Evolutionary conservation across 1,284 basidiomycete species (phyloP), one percentile per base, ranked within the genome.

Genomic region (Pseudozyma sp.): DNA sequence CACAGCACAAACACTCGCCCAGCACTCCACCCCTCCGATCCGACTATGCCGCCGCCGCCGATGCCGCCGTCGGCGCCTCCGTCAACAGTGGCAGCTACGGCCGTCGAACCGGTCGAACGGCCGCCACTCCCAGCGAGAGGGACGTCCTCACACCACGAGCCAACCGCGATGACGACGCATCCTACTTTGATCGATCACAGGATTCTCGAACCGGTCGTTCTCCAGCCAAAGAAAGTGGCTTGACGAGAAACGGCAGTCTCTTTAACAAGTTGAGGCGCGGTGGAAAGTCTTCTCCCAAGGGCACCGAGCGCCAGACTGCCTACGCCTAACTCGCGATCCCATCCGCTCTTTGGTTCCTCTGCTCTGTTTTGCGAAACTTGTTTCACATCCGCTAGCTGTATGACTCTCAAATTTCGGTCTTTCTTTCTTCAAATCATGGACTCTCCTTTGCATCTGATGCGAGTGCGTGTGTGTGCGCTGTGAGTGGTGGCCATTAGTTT

Each of bases 1-100:
- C 57, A 24, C 59, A 60, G 42, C 77, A 78, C 69, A 61, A 65
- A 37, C 71, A 75, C 56, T 77, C 74, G 34, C 78, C 78, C 11
- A 74, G 67, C 43, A 71, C 72, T 7, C 78, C 78, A 13, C 72
- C 73, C 1, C 19, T 62, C 39, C 63, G 67, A 16, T 52, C 46
- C 39, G 56, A 67, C 14, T 44, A 54, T 19, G 70, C 64, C 35
- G 64, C 70, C 17, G 61, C 61, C 16, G 70, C 66, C 24, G 66
- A 64, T 11, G 70, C 70, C 24, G 54, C 56, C 13, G 42, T 43
- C 4, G 55, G 60, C 24, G 47, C 54, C 5, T 47, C 60, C 3
- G 61, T 59, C 48, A 48, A 39, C 17, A 58, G 49, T 24, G 66
- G 65, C 39, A 68, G 66, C 48, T 61, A 68, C 49, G 57, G 65